Evolutionary conservation across 2,329 filamentous ascomycete genomes (phyloP), one percentile per base, ranked within the genome.

Genomic region (Pseudopyricularia javanii): DNA sequence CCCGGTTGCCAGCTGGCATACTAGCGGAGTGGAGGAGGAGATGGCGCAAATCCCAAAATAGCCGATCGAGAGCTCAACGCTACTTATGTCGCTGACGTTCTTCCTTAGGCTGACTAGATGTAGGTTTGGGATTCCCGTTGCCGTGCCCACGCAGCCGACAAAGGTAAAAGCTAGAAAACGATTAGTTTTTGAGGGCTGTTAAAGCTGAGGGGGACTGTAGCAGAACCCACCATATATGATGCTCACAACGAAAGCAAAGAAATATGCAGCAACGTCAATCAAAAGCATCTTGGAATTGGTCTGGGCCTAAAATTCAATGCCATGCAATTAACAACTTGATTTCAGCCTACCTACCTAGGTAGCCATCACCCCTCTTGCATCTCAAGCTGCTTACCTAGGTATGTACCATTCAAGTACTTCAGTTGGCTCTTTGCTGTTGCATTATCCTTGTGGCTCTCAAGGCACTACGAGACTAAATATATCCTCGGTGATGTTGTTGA

Each of bases 41-140:
- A 4, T 17, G 28, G 45, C 30, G 40, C 50, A 52, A 26, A 52
- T 43, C 26, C 50, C 50, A 33, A 52, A 52, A 28, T 52, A 45
- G 9, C 50, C 50, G 37, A 52, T 26, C 1, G 28, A 30, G 50
- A 52, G 37, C 34, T 30, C 14, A 26, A 52, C 32, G 11, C 33
- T 35, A 20, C 30, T 43, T 9, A 22, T 47, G 7, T 20, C 11
- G 30, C 30, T 52, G 6, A 17, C 12, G 20, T 47, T 47, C 43
- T 43, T 37, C 7, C n/a, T 32, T 5, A 52, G 40, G 14, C 22
- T 34, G 37, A 52, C 40, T 28, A 52, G 50, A 32, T 52, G 12
- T 1, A 52, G 50, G 28, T 33, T 47, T 2, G 50, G 50, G 30
- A 52, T 52, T n/a, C 50, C 40, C 7, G 50, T 37, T n/a, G 50